These are phyloP conservation scores for Shiraia bambusicola DNA, from an alignment of 2,329 filamentous ascomycete genomes.

Conservation along the genomic window DNA sequence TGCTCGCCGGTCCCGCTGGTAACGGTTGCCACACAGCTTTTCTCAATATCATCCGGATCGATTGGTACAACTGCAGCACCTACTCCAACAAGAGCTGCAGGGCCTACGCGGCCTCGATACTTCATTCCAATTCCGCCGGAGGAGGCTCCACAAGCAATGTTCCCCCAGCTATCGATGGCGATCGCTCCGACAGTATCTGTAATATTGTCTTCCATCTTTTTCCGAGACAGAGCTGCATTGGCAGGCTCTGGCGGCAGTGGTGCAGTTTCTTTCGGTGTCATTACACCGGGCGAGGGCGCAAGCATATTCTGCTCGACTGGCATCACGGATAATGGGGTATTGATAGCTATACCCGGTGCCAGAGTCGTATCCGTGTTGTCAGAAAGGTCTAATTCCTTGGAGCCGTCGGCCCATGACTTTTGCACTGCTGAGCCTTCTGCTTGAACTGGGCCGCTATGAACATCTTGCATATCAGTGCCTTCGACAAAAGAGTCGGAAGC, in stretches of 20 bases:
- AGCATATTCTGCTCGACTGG: constrained; percentile 6
- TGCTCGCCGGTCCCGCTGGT: constrained; percentile 96
- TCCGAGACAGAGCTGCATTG: constrained; percentile 1
- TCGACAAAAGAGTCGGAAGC: constrained; percentile 13
- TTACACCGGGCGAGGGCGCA: constrained; percentile 6
- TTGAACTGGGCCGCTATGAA: constrained; percentile 11
- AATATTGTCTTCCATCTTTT: constrained; percentile 60
- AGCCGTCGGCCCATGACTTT: constrained; percentile 43
- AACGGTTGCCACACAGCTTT: constrained; percentile 74
- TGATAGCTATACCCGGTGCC: constrained; percentile 6
- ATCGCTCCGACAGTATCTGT: constrained; percentile 97
- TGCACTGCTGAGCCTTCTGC: constrained; percentile 3
- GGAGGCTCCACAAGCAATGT: constrained; percentile 91
- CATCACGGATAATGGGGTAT: constrained; percentile 9
- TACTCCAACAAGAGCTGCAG: constrained; percentile 88
- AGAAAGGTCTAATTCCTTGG: constrained; percentile 34
- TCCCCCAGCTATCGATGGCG: constrained; percentile 80
- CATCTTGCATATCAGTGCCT: constrained; percentile 30
- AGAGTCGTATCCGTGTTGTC: constrained; percentile 26
- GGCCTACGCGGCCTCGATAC: constrained; percentile 84
- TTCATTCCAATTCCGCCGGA: constrained; percentile 99
- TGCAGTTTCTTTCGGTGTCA: constrained; percentile 16
- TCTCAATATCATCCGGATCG: constrained; percentile 68
- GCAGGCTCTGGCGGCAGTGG: constrained; percentile 6
- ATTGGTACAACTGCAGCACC: constrained; percentile 86